Evolutionary conservation across 2,329 filamentous ascomycete species (phyloP).

Genomic region (Paecilomyces fulvus): DNA sequence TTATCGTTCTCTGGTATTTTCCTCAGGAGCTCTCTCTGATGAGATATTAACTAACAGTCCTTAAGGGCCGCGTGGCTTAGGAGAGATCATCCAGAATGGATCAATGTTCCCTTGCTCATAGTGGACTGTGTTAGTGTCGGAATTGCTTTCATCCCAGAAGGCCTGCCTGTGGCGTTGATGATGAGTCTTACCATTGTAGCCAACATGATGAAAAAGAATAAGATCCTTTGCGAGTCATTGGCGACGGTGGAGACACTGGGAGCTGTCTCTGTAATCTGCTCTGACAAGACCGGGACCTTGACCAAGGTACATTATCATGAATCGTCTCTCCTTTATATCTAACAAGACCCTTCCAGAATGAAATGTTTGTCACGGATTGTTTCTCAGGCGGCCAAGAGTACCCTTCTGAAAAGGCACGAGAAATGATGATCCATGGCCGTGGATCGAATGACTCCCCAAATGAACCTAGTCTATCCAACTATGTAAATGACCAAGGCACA

Average conservation of each 20-base stretch:
- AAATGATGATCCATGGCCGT: slow-evolving; percentile 11
- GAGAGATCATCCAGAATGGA: slow-evolving; percentile 58
- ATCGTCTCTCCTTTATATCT: neutral
- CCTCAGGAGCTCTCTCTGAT: neutral
- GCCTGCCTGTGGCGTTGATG: slow-evolving; percentile 61
- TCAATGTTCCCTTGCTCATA: slow-evolving; percentile 62
- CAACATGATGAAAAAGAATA: slow-evolving; percentile 67
- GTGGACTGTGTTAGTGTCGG: slow-evolving; percentile 65
- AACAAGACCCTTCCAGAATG: slow-evolving; percentile 41
- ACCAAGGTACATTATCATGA: slow-evolving; percentile 21
- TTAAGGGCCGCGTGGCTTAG: slow-evolving; percentile 61
- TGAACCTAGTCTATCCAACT: slow-evolving; percentile 6
- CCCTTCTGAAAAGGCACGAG: neutral
- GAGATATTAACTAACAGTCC: slow-evolving; percentile 6
- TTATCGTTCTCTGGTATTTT: neutral
- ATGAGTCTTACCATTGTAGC: slow-evolving; percentile 67
- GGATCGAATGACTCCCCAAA: slow-evolving; percentile 12
- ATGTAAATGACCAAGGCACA: too few relatives aligned
- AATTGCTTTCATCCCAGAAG: slow-evolving; percentile 69
- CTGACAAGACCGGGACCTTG: slow-evolving; percentile 61
- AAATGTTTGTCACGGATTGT: slow-evolving; percentile 65
- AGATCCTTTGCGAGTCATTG: slow-evolving; percentile 69
- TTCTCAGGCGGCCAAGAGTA: neutral
- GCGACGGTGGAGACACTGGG: slow-evolving; percentile 72
- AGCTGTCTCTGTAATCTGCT: slow-evolving; percentile 64